A percentile compares a stretch with the other conserved stretches of the same genome.
Evolutionary conservation across 345 rosid species (phyloP).

Genomic region (Adansonia digitata): DNA sequence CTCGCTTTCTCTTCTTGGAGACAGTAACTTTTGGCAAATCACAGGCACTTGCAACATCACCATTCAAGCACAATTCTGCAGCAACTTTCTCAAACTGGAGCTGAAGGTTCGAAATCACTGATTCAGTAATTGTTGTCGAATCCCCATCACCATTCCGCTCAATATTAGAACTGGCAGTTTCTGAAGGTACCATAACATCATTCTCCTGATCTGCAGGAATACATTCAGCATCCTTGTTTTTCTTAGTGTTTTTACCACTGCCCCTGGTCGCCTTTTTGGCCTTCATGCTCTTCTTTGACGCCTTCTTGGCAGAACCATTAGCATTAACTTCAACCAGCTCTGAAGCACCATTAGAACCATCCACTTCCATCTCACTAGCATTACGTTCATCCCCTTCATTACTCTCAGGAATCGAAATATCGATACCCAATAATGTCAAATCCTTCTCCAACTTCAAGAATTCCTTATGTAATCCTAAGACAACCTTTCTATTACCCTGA

Average conservation of each 20-base stretch:
- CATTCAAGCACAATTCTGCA: constrained; percentile 47
- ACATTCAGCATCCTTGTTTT: constrained; percentile 28
- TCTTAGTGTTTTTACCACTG: constrained; percentile 31
- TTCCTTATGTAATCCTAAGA: constrained; percentile 57
- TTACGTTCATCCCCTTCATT: constrained; percentile 33
- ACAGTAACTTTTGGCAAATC: constrained; percentile 28
- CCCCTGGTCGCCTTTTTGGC: constrained; percentile 30
- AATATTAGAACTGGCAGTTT: constrained; percentile 16
- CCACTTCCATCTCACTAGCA: constrained; percentile 23
- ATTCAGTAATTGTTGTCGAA: constrained; percentile 36
- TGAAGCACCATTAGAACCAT: constrained; percentile 14
- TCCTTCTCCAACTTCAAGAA: constrained; percentile 79
- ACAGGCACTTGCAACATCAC: constrained; percentile 33
- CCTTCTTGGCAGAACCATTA: constrained; percentile 28
- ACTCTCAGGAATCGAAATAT: constrained; percentile 37
- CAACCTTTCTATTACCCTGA: constrained; percentile 83
- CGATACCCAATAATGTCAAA: constrained; percentile 28
- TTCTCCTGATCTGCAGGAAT: constrained; percentile 18
- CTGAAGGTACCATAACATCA: constrained; percentile 15
- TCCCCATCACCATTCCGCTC: constrained; percentile 22
- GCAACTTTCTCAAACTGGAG: constrained; percentile 90
- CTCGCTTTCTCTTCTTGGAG: constrained; percentile 73
- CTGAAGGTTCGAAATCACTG: constrained; percentile 75
- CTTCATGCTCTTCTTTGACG: constrained; percentile 48
- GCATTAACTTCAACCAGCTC: constrained; percentile 21